Evolutionary conservation across 2,329 filamentous ascomycete genomes (phyloP).

Genomic region (Spiromastix sp.): DNA sequence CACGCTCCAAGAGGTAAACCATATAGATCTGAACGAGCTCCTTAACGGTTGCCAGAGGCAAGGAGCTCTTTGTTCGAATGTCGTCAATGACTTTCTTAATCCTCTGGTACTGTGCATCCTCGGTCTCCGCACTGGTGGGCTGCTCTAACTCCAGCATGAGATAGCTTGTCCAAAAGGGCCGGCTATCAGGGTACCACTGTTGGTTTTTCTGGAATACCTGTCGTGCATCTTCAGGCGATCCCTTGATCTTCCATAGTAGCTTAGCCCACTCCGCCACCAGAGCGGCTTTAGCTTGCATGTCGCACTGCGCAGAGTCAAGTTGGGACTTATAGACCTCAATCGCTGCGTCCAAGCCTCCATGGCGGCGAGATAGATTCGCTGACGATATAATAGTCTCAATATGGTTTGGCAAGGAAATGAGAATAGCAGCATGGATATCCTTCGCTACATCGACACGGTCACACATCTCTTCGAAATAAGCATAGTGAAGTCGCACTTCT

Average conservation of each 20-base stretch:
- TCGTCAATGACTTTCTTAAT: constrained; percentile 72
- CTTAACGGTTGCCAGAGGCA: constrained; percentile 58
- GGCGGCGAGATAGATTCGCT: constrained; percentile 76
- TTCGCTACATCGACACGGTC: constrained; percentile 67
- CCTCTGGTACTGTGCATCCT: constrained; percentile 57
- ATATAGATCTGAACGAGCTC: constrained; percentile 72
- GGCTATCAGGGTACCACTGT: constrained; percentile 75
- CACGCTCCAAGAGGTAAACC: constrained; percentile 70
- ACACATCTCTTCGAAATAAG: constrained; percentile 84
- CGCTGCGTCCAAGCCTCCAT: constrained; percentile 72
- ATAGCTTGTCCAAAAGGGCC: constrained; percentile 82
- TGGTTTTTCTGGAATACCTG: constrained; percentile 73
- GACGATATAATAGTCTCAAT: constrained; percentile 81
- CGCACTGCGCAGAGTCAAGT: constrained; percentile 61
- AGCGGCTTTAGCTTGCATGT: constrained; percentile 72
- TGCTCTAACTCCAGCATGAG: constrained; percentile 83
- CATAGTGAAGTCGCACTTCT: constrained; percentile 77
- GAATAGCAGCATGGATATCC: constrained; percentile 73
- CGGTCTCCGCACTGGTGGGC: constrained; percentile 55
- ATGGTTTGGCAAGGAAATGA: constrained; percentile 66
- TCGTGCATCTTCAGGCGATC: constrained; percentile 68
- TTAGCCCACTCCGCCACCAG: constrained; percentile 82
- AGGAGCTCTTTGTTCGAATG: constrained; percentile 60
- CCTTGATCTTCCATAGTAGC: constrained; percentile 79
- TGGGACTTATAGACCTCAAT: constrained; percentile 74